Evolutionary conservation across 192 early-diverging fungal genomes (phyloP), one percentile per base, ranked within the genome.

Genomic region (Linnemannia zychae): DNA sequence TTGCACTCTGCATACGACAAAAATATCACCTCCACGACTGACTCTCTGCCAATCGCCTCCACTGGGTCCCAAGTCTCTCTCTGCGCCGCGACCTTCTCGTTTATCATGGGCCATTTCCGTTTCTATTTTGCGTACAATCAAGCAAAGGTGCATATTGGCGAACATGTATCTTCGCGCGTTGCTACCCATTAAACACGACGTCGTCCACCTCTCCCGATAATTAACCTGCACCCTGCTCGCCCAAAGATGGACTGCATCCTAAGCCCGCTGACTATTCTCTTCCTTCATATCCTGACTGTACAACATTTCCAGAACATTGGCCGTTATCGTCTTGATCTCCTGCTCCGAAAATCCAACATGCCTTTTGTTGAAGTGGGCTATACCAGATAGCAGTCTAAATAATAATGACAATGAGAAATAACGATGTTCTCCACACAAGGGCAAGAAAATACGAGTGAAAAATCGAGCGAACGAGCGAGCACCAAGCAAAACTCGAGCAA

Each of bases 191-290:
- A 36, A 22, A 38, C 11, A 67, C 34, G 65, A 31, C 65, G 50
- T 53, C 50, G 50, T 53, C 50, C 36, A 67, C 31, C 33, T 67
- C 28, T 67, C 28, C 37, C 34, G n/a, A 70, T 31, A 48, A 57
- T 38, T 71, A 7, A 78, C 76, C 76, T 78, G 76, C 40, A 78
- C 68, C 76, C 69, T 71, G 40, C 49, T 71, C n/a, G 69, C 38
- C 69, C 76, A 72, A 24, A 46, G 48, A 40, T 38, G 5, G 9
- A 31, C 36, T 24, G 76, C 76, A 71, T 79, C 77, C 60, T 33
- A 12, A 16, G 67, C 75, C 40, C 75, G 46, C 48, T 69, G 22
- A 22, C 69, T 77, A 20, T 77, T 67, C 67, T 68, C 48, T 11
- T 77, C 75, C 37, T 77, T 67, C 65, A 52, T 69, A 6, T 77